Conservation (phyloP, 2,329 filamentous ascomycete species). For the Aureobasidium sp. region DNA sequence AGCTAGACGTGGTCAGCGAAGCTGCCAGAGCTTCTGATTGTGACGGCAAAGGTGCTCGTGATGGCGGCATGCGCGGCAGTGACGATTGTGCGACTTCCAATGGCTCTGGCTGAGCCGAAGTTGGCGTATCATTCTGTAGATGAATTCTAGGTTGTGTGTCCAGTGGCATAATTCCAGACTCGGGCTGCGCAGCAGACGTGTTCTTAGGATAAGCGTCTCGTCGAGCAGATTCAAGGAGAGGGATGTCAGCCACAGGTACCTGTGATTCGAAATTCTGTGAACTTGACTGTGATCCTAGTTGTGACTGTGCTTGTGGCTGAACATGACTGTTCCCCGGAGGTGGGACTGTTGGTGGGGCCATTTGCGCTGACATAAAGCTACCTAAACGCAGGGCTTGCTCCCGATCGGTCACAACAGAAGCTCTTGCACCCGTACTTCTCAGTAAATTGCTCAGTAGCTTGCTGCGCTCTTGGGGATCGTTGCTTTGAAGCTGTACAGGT, state of each 20-base stretch:
- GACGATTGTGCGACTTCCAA: slow-evolving; percentile 5
- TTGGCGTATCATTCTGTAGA: neutral
- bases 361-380: neutral
- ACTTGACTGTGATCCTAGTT: neutral
- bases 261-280: slow-evolving; percentile 5
- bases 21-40: neutral
- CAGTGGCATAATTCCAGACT: neutral
- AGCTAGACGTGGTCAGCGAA: slow-evolving; percentile 18
- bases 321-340: neutral
- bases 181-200: too few relatives aligned
- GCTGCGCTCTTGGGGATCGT: neutral
- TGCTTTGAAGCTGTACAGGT: slow-evolving; percentile 18
- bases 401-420: neutral
- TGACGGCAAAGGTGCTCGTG: neutral
- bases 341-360: neutral
- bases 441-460: neutral
- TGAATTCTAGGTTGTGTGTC: neutral
- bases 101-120: neutral
- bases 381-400: neutral
- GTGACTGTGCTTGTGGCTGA: neutral
- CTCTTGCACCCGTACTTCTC: neutral
- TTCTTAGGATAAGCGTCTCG: too few relatives aligned
- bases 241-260: neutral
- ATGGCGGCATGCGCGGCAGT: neutral
- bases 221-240: neutral